Base-by-base conservation (phyloP, 1,284 basidiomycete genomes). In the Irpex sp. region DNA sequence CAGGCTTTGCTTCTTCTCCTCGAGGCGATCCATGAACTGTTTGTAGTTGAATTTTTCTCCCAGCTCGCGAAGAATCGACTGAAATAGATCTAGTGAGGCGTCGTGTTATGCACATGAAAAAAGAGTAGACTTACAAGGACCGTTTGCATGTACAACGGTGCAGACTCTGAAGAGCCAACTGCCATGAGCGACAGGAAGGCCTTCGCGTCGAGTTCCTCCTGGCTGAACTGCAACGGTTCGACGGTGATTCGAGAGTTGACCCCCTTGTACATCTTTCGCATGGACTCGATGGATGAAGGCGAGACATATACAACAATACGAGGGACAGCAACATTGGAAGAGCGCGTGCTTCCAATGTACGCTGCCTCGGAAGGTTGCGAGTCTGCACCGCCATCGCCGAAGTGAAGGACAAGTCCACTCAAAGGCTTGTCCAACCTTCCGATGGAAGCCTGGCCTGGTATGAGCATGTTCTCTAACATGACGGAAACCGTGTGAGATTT, bases 401-500 rank as follows among this genome's bases (percentile, higher is more conserved):
- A 86, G 67, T 89, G 86, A 4, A 90, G 78, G 3, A 90, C 83
- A 0, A 90, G 77, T 0, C 84, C 87, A 5, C 80, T 79, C 0
- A 90, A 77, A 0, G 86, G 75, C 59, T 81, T 83, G 16, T 77
- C 67, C 3, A 87, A 70, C 0, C 70, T 71, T 0, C 88, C 88
- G 39, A 84, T 79, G 0, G 77, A 68, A 1, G 75, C 67, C 58
- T 78, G 78, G 10, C 75, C 71, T 0, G 83, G 67, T 18, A 90
- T 80, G 8, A 90, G 75, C 84, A 88, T 86, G 58, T 77, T 84
- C 67, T 90, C 87, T 0, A 90, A 69, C 1, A 90, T 73, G 0
- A 86, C 79, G 0, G 86, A 82, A 0, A 88, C 81, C 0, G 85
- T 88, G 57, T 90, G 88, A 0, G 86, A 88, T 67, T 90, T 90